Conservation (phyloP, 192 early-diverging fungal genomes). For the Rhizophagus clarus region DNA sequence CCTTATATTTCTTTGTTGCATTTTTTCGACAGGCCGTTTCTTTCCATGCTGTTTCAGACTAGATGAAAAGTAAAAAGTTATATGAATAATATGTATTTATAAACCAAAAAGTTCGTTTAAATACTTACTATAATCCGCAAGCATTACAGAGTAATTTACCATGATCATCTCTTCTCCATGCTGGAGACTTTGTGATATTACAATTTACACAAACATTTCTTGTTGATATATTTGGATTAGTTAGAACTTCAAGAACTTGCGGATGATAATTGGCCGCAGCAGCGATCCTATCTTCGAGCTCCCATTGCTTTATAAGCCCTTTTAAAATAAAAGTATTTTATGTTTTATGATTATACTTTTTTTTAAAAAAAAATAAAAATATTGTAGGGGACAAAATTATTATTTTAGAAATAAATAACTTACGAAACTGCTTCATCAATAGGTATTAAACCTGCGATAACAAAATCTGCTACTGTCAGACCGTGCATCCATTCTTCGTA, state of each 20-base stretch:
- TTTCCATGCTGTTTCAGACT: constrained; percentile 3
- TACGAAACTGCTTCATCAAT: constrained; percentile 12
- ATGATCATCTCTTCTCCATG: constrained; percentile 72
- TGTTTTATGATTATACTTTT: neutral
- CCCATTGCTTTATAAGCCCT: constrained; percentile 7
- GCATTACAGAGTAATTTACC: constrained; percentile 86
- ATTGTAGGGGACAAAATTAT: neutral
- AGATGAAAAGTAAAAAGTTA: neutral
- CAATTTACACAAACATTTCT: constrained; percentile 66
- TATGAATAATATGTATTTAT: too few relatives aligned
- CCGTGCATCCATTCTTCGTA: constrained; percentile 15
- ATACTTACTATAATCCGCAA: constrained; percentile 81
- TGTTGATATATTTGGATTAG: neutral
- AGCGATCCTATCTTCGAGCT: neutral
- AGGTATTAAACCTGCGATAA: constrained; percentile 14
- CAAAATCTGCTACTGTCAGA: constrained; percentile 8
- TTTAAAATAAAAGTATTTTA: too few relatives aligned
- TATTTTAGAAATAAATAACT: neutral
- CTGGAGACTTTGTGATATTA: constrained; percentile 64
- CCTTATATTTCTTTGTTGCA: neutral
- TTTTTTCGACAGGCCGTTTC: neutral
- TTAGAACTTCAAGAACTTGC: constrained; percentile 4
- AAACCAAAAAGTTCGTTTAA: too few relatives aligned
- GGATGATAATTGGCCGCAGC: constrained; percentile 1
- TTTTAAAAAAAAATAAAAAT: too few relatives aligned